Evolutionary conservation across 2,329 filamentous ascomycete genomes (phyloP).

Genomic region (Phyllosticta ampelicida): DNA sequence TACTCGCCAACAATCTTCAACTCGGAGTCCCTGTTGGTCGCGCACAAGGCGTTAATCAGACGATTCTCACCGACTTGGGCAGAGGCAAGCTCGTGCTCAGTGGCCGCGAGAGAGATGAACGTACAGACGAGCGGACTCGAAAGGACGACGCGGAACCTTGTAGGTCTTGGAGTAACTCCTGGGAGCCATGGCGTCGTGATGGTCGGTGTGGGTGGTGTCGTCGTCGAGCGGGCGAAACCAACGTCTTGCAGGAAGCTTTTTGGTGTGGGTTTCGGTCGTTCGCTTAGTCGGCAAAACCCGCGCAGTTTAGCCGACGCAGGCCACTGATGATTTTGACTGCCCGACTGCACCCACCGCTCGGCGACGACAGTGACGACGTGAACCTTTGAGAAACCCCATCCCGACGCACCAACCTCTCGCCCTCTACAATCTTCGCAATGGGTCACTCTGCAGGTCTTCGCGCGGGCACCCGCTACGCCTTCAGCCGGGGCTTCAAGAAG

Average conservation of each 20-base stretch:
- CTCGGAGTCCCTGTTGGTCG: constrained; percentile 74
- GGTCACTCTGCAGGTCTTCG: constrained; percentile 42
- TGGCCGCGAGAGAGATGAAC: constrained; percentile 71
- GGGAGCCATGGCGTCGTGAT: constrained; percentile 28
- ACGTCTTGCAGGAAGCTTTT: constrained; percentile 2
- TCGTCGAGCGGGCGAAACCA: constrained; percentile 16
- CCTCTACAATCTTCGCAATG: constrained; percentile 32
- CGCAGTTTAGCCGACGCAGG: neutral
- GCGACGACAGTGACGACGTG: constrained; percentile 6
- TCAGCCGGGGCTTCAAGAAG: constrained; percentile 88
- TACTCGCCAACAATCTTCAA: constrained; percentile 99
- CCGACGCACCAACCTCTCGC: neutral
- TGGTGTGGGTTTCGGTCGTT: constrained; percentile 1
- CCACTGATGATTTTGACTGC: constrained; percentile 7
- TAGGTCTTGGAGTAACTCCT: constrained; percentile 97
- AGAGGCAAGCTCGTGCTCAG: constrained; percentile 97
- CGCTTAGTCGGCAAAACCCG: constrained; percentile 8
- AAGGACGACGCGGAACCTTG: constrained; percentile 95
- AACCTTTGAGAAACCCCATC: neutral
- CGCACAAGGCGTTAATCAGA: constrained; percentile 50
- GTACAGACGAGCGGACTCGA: constrained; percentile 99
- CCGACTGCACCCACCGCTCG: neutral
- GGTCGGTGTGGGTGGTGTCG: constrained; percentile 14
- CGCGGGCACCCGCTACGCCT: constrained; percentile 41
- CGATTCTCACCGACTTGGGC: constrained; percentile 78